phyloP scores from a whole-genome alignment of 2,329 filamentous ascomycete species.

The Aspergillus flavus region DNA sequence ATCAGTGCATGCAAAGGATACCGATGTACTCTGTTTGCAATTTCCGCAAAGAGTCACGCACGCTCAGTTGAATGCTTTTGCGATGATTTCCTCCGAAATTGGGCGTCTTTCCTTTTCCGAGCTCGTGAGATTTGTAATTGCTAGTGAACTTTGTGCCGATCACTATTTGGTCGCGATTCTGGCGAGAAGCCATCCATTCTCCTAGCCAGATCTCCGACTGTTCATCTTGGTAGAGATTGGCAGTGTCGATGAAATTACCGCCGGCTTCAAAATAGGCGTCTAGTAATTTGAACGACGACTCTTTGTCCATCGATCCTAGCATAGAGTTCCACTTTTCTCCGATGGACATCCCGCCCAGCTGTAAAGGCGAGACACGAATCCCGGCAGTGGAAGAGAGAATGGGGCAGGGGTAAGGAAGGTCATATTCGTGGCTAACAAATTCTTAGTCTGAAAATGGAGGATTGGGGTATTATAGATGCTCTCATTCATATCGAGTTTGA shows the following conservation, averaged over 20 bases:
- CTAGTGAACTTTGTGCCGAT: constrained; percentile 68
- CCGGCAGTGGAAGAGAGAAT: constrained; percentile 67
- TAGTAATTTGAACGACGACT: constrained; percentile 63
- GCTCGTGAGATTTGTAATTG: constrained; percentile 53
- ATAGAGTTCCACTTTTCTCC: constrained; percentile 53
- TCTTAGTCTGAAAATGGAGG: no score
- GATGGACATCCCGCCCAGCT: constrained; percentile 43
- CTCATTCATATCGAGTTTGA: no score
- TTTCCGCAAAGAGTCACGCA: constrained; percentile 51
- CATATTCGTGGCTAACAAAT: no score
- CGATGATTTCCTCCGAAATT: constrained; percentile 52
- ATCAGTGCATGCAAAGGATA: constrained; percentile 59
- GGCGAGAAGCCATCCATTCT: constrained; percentile 68
- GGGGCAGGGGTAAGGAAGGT: constrained; percentile 50
- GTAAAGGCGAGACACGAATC: constrained; percentile 66
- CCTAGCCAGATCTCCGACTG: constrained; percentile 68
- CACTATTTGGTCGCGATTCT: constrained; percentile 68
- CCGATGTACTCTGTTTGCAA: constrained; percentile 58
- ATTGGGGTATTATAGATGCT: no score
- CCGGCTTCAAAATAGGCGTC: constrained; percentile 67
- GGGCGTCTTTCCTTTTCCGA: constrained; percentile 37
- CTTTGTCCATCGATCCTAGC: constrained; percentile 64
- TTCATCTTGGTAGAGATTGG: constrained; percentile 69
- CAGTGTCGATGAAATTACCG: constrained; percentile 74
- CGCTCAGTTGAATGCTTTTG: constrained; percentile 41